Conservation (phyloP, 768 basidiomycete genomes). For the Tylopilus balloui region DNA sequence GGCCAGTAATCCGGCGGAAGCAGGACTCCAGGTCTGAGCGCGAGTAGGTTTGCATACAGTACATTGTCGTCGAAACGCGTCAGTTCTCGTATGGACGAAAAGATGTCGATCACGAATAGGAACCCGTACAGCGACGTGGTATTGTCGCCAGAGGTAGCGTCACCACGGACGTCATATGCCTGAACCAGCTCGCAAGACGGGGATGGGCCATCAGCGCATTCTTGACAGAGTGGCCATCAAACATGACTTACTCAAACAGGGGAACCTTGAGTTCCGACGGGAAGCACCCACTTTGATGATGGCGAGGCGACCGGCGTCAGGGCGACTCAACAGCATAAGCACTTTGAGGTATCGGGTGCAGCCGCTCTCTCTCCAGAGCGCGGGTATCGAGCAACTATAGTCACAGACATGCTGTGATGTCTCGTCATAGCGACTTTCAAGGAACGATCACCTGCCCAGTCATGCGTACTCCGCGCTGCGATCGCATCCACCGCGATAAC, state of each 20-base stretch:
- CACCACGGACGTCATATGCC: not conserved
- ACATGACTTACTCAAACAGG: not conserved
- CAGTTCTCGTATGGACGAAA: slow-evolving; percentile 1
- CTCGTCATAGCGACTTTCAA: slow-evolving; percentile 9
- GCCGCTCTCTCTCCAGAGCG: slow-evolving; percentile 9
- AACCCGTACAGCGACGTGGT: slow-evolving; percentile 5
- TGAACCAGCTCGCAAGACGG: slow-evolving; percentile 6
- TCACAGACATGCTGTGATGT: not conserved
- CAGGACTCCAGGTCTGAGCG: not conserved
- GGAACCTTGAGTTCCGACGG: slow-evolving; percentile 1
- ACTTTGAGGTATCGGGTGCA: not conserved
- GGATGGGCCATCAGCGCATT: slow-evolving; percentile 2
- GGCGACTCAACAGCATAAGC: slow-evolving; percentile 3
- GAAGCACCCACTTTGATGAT: not conserved
- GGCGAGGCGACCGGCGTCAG: not conserved
- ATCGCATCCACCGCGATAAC: slow-evolving; percentile 5
- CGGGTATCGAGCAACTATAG: slow-evolving; percentile 1
- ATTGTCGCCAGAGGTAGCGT: not conserved
- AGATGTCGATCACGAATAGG: not conserved
- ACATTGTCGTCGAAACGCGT: slow-evolving; percentile 2
- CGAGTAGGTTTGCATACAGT: not conserved
- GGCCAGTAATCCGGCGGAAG: slow-evolving; percentile 2
- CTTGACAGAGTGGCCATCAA: slow-evolving; percentile 6
- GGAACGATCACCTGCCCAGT: slow-evolving; percentile 1
- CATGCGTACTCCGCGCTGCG: not conserved